Conservation (phyloP, 345 rosid genomes). For the Populus deltoides region DNA sequence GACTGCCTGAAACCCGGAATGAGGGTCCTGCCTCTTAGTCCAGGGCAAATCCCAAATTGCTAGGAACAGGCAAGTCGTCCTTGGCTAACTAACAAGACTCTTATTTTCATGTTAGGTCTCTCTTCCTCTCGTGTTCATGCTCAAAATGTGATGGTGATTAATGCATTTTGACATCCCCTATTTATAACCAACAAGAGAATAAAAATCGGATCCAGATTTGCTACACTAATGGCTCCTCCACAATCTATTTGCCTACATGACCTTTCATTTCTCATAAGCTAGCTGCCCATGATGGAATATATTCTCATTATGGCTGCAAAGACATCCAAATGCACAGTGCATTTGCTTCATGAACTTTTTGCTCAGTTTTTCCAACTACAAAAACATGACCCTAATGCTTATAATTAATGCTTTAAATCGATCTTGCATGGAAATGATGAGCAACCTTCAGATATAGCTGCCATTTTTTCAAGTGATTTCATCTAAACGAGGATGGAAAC, state of each 20-base stretch:
- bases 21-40: background rate
- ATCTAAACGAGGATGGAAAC: background rate
- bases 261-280: background rate
- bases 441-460: background rate
- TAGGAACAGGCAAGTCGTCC: conserved; percentile 16
- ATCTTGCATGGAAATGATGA: background rate
- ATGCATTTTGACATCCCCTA: background rate
- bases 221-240: background rate
- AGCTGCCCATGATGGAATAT: conserved; percentile 10
- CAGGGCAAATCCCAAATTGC: background rate
- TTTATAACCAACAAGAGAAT: conserved; percentile 9
- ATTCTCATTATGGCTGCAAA: background rate
- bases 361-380: background rate
- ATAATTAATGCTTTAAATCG: background rate
- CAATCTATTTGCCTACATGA: background rate
- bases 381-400: background rate
- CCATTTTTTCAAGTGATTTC: background rate
- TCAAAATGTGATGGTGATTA: background rate
- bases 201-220: background rate
- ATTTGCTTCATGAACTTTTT: background rate
- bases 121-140: conserved; percentile 4
- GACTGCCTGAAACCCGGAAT: conserved; percentile 14
- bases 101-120: conserved; percentile 18
- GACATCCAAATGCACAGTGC: background rate
- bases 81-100: conserved; percentile 19